Evolutionary conservation across 163 green algal species (phyloP).

Genomic region (Coccomyxa subellipsoidea): DNA sequence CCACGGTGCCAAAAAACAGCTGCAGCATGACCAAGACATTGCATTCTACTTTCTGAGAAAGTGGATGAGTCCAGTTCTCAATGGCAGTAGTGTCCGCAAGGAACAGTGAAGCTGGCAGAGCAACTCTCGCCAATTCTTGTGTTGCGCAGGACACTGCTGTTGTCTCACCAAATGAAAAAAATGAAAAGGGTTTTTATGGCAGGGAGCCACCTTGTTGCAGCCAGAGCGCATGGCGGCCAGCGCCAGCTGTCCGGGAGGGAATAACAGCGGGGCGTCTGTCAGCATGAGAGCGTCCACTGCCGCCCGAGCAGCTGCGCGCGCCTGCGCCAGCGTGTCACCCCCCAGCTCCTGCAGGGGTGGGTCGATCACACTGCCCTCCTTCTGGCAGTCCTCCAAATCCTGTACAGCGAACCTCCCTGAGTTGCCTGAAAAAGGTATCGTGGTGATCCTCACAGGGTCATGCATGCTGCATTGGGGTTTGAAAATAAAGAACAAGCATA

Average conservation of each 20-base stretch:
- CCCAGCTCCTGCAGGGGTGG: conserved; percentile 23
- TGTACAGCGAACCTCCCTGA: neutral
- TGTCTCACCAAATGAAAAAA: neutral
- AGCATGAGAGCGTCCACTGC: conserved; percentile 65
- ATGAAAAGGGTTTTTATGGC: neutral
- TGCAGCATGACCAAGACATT: no score
- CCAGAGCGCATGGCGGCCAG: conserved; percentile 62
- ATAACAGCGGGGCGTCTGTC: conserved; percentile 70
- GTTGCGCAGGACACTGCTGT: neutral
- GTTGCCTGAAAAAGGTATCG: neutral
- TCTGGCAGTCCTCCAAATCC: conserved; percentile 32
- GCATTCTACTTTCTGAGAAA: no score
- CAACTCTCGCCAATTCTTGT: neutral
- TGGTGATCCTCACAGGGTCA: no score
- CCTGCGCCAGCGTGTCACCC: conserved; percentile 22
- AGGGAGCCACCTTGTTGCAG: conserved; percentile 33
- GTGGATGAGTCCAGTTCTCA: no score
- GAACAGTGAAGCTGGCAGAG: no score
- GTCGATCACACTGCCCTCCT: conserved; percentile 18
- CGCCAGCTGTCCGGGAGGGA: conserved; percentile 62
- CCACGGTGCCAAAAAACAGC: no score
- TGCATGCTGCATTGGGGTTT: no score
- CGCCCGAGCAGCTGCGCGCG: conserved; percentile 9
- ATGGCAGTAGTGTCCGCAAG: no score
- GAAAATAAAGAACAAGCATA: no score